Evolutionary conservation across 1,284 basidiomycete genomes (phyloP), one percentile per base, ranked within the genome.

Genomic region (Trichosporon sp.): DNA sequence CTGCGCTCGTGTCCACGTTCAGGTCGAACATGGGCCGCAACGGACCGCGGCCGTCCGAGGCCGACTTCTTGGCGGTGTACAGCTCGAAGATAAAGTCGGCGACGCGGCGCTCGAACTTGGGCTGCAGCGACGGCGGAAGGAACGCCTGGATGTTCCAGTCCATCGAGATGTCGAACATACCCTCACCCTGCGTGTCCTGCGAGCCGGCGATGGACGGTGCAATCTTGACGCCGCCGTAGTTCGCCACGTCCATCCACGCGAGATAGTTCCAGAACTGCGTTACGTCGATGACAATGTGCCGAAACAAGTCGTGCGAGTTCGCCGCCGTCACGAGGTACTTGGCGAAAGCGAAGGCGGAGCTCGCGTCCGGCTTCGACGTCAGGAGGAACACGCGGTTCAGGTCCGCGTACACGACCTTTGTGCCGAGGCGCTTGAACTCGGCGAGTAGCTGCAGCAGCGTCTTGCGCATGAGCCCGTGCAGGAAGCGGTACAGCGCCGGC

Each of bases 391-490:
- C 89, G 12, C 90, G 89, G 73, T 91, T 91, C 80, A 98, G 95
- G 79, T 98, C 94, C n/a, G 95, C 96, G 73, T 95, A 95, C 29
- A 99, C 89, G 67, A 99, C 90, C 69, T 92, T 89, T 0, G 95
- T 95, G 0, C 97, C 97, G 0, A 99, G 86, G 13, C 97, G 89
- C 79, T 93, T 95, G 85, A 98, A 97, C 82, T 99, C 97, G 12
- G 95, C 95, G 15, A 99, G 87, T 70, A 99, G 87, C 83, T 99
- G 97, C 58, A 98, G 91, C 81, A 99, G 95, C 0, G 92, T 96
- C 85, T 99, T 99, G 73, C 92, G 90, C 97, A 99, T 99, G 65
- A 99, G 87, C 9, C 95, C 92, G 74, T 95, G 91, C 13, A 99
- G 85, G 84, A 99, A 99, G 0, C 92, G 89, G 80, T 98, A 94